Percentiles rank a stretch among this genome's conserved stretches.
Evolutionary conservation across 345 rosid species (phyloP).

Genomic region (Mallotus nudiflorus): DNA sequence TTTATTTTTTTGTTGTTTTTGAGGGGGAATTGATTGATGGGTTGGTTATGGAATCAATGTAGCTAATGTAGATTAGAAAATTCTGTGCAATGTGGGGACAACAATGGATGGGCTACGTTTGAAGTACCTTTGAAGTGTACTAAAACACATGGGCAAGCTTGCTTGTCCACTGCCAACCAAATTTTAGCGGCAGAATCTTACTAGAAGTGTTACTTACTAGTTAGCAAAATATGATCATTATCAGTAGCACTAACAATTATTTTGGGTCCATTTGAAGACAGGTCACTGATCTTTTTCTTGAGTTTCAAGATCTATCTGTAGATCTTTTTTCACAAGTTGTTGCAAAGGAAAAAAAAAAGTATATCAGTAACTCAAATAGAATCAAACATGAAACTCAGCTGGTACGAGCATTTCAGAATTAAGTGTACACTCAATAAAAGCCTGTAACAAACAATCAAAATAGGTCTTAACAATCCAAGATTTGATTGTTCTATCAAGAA

Average conservation of each 20-base stretch:
- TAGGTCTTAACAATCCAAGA: background rate
- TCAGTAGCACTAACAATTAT: conserved; percentile 1
- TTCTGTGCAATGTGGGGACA: conserved; percentile 48
- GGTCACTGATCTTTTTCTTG: conserved; percentile 21
- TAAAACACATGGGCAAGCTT: conserved; percentile 26
- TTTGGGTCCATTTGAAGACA: conserved; percentile 27
- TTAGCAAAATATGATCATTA: background rate
- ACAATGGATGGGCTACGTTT: conserved; percentile 44
- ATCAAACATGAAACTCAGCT: background rate
- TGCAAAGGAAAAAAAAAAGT: background rate
- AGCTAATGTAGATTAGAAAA: conserved; percentile 33
- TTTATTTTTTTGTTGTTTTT: background rate
- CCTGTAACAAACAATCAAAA: background rate
- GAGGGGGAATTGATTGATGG: conserved; percentile 55
- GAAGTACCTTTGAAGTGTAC: conserved; percentile 26
- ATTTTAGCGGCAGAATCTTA: conserved; percentile 30
- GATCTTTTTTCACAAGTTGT: conserved; percentile 14
- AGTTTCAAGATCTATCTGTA: background rate
- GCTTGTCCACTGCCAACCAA: conserved; percentile 23
- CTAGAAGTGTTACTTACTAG: conserved; percentile 3
- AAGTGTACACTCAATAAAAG: no score
- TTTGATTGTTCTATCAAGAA: background rate
- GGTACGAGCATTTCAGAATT: no score
- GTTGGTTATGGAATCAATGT: conserved; percentile 45
- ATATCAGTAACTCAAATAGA: background rate